Conservation (phyloP, 1,139 yeast species). For the Diutina sp. region DNA sequence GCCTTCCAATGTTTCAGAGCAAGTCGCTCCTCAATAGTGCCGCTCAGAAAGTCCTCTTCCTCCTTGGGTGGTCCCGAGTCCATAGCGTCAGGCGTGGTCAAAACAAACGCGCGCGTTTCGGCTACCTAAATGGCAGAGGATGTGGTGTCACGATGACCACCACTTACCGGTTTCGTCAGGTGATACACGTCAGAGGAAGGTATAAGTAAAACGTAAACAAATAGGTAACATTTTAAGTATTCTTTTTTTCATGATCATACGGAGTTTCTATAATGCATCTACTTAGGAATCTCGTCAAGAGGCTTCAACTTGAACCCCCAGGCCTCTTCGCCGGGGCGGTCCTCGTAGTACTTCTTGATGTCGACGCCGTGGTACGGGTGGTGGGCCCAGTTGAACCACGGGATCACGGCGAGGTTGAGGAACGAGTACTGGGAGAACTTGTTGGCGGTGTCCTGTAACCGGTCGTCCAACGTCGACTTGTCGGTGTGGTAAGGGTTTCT, state of each 20-base stretch:
- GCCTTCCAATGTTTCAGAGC: slow-evolving; percentile 85
- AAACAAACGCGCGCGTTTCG: neutral
- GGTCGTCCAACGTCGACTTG: slow-evolving; percentile 46
- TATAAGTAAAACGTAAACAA: too few species aligned
- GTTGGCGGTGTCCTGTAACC: slow-evolving; percentile 66
- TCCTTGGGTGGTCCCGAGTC: slow-evolving; percentile 2
- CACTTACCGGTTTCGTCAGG: neutral
- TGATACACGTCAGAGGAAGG: too few species aligned
- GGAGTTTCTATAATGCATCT: slow-evolving; percentile 4
- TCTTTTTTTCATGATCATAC: neutral
- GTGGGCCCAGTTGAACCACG: slow-evolving; percentile 74
- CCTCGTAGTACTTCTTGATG: slow-evolving; percentile 55
- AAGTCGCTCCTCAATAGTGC: slow-evolving; percentile 57
- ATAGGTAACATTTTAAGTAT: too few species aligned
- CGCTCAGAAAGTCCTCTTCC: slow-evolving; percentile 45
- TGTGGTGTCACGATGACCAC: neutral
- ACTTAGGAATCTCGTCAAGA: slow-evolving; percentile 33
- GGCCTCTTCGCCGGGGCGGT: slow-evolving; percentile 40
- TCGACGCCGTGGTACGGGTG: slow-evolving; percentile 82
- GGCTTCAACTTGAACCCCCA: slow-evolving; percentile 38
- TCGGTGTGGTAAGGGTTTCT: slow-evolving; percentile 55
- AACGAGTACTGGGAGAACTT: slow-evolving; percentile 72
- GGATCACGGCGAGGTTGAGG: slow-evolving; percentile 47
- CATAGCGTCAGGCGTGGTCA: neutral
- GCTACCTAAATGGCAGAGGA: neutral